Evolutionary conservation across 2,329 filamentous ascomycete species (phyloP).

Genomic region (Penicillium fuscoglaucum): DNA sequence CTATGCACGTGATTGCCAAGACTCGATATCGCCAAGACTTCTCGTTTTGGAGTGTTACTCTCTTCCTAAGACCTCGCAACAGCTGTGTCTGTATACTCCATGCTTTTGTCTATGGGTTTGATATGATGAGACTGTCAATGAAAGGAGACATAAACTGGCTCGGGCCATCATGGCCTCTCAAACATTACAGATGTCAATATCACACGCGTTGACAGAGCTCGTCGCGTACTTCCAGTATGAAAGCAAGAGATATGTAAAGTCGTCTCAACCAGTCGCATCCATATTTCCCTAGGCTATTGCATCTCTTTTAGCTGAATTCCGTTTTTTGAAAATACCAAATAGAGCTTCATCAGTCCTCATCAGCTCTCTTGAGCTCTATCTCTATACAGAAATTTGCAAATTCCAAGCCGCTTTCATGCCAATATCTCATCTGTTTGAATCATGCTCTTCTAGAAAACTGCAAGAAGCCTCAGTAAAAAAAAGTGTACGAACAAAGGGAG

Average conservation of each 20-base stretch:
- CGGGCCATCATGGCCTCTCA: neutral
- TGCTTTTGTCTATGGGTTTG: neutral
- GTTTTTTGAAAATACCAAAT: neutral
- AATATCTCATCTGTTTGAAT: slow-evolving; percentile 1
- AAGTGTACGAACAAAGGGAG: neutral
- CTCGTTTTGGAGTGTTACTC: neutral
- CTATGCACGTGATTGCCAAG: neutral
- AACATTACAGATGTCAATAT: neutral
- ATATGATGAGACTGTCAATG: neutral
- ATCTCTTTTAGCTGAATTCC: neutral
- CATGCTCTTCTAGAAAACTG: neutral
- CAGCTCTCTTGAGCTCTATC: neutral
- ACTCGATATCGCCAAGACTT: neutral
- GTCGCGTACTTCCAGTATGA: neutral
- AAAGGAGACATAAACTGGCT: neutral
- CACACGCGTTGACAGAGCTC: neutral
- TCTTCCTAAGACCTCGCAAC: neutral
- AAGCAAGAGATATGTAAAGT: neutral
- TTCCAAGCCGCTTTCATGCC: neutral
- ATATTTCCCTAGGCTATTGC: neutral
- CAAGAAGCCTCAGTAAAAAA: neutral
- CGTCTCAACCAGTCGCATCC: neutral
- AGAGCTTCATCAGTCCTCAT: neutral
- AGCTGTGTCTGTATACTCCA: neutral
- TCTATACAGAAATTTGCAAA: neutral